These are phyloP conservation scores for Backusella morwellensis DNA, from an alignment of 192 early-diverging fungal genomes.

Conservation along the genomic window DNA sequence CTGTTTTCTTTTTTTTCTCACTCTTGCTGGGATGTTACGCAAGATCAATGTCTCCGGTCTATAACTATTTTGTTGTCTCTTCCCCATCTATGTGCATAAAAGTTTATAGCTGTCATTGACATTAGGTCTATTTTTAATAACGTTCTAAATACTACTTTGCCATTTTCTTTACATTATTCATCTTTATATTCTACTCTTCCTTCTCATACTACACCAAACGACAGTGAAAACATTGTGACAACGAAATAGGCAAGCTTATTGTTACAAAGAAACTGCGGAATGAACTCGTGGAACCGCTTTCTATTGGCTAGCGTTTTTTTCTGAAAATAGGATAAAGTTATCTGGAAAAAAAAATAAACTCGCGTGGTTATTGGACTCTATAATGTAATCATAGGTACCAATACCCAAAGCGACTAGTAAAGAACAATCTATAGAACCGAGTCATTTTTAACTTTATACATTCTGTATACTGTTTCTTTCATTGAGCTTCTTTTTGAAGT, in stretches of 20 bases:
- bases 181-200: background rate
- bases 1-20: background rate
- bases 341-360: background rate
- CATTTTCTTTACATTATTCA: background rate
- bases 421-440: background rate
- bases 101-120: background rate
- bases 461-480: background rate
- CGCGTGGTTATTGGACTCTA: background rate
- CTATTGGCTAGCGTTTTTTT: background rate
- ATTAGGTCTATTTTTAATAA: background rate
- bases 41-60: background rate
- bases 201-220: background rate
- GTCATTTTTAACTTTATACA: background rate
- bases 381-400: background rate
- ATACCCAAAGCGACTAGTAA: background rate
- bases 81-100: background rate
- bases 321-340: slow-evolving; percentile 4
- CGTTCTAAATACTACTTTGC: background rate
- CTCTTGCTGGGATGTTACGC: background rate
- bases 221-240: background rate
- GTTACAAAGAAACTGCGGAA: background rate
- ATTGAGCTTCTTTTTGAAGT: background rate
- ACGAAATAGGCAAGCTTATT: background rate
- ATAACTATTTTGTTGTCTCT: background rate
- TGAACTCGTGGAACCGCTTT: background rate